phyloP scores from a whole-genome alignment of 139 green algal species.

The Pseudopediastrum boryanum region DNA sequence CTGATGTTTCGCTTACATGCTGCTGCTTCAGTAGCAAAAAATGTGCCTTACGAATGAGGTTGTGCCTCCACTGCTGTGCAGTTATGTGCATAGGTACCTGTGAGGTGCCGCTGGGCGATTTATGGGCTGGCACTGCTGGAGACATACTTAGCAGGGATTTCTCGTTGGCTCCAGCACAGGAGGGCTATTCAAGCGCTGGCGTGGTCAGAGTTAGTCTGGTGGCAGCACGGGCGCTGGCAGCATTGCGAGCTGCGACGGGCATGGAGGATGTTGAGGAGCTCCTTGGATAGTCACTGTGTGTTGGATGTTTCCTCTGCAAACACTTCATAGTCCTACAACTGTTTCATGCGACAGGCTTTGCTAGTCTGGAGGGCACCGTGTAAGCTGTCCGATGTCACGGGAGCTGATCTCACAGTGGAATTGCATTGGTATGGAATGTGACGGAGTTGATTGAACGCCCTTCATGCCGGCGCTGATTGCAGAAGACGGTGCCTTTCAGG shows the following conservation, averaged over 20 bases:
- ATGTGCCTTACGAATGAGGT: too few relatives aligned
- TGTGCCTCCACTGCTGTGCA: conserved; percentile 7
- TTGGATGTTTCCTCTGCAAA: too few relatives aligned
- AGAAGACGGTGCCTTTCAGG: too few relatives aligned
- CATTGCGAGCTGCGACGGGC: background rate
- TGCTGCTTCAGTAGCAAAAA: background rate
- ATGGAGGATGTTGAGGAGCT: background rate
- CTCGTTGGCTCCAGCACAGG: background rate
- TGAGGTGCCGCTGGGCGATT: background rate
- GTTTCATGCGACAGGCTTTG: too few relatives aligned
- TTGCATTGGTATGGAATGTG: too few relatives aligned
- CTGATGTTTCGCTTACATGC: background rate
- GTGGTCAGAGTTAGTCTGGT: background rate
- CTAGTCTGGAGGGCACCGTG: too few relatives aligned
- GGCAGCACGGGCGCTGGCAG: background rate
- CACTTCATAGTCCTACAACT: too few relatives aligned
- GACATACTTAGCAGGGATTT: conserved; percentile 10
- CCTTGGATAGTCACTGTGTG: too few relatives aligned
- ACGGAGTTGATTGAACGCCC: too few relatives aligned
- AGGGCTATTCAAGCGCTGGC: background rate
- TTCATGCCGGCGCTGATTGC: too few relatives aligned
- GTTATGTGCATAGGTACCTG: conserved; percentile 29
- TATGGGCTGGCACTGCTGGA: background rate
- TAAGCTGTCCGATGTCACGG: too few relatives aligned
- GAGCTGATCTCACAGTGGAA: too few relatives aligned